Evolutionary conservation across 1,284 basidiomycete species (phyloP).

Genomic region (Ustilago sp.): DNA sequence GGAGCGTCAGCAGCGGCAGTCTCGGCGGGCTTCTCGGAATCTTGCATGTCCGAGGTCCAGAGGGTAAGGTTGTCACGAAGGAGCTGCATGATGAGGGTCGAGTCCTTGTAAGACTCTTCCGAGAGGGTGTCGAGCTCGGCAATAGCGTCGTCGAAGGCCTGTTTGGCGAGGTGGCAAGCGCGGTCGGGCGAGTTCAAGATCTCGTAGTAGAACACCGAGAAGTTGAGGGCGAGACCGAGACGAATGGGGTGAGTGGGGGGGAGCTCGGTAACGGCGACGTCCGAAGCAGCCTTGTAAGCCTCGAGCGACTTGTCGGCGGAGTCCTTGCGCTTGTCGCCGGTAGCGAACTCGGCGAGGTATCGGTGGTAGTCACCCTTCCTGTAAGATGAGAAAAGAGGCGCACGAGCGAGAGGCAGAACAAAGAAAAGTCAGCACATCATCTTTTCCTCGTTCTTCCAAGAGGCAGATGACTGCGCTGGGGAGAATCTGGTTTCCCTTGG

Average conservation of each 20-base stretch:
- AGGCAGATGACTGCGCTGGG: not conserved
- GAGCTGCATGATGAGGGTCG: conserved; percentile 97
- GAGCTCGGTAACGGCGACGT: conserved; percentile 96
- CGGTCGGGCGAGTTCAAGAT: conserved; percentile 99
- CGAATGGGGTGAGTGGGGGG: conserved; percentile 99
- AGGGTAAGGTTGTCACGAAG: conserved; percentile 95
- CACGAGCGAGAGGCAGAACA: not conserved
- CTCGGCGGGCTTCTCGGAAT: conserved; percentile 70
- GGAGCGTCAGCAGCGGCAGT: conserved; percentile 60
- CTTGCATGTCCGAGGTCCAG: conserved; percentile 94
- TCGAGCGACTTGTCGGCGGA: conserved; percentile 98
- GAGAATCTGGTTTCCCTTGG: not conserved
- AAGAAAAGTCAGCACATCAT: not conserved
- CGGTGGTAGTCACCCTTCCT: conserved; percentile 99
- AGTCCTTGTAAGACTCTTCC: conserved; percentile 96
- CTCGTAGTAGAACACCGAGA: conserved; percentile 99
- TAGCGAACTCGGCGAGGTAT: conserved; percentile 99
- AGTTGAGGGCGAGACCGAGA: conserved; percentile 98
- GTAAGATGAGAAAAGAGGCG: conserved; percentile 18
- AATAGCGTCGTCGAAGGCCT: conserved; percentile 99
- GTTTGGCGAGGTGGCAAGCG: conserved; percentile 99
- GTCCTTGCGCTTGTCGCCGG: conserved; percentile 98
- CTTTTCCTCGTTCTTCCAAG: not conserved
- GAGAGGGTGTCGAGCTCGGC: conserved; percentile 99
- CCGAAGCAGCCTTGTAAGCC: conserved; percentile 99